A percentile compares a stretch with the other conserved stretches of the same genome.
Evolutionary conservation across 1,284 basidiomycete species (phyloP).

Genomic region (Cryptococcus sp.): DNA sequence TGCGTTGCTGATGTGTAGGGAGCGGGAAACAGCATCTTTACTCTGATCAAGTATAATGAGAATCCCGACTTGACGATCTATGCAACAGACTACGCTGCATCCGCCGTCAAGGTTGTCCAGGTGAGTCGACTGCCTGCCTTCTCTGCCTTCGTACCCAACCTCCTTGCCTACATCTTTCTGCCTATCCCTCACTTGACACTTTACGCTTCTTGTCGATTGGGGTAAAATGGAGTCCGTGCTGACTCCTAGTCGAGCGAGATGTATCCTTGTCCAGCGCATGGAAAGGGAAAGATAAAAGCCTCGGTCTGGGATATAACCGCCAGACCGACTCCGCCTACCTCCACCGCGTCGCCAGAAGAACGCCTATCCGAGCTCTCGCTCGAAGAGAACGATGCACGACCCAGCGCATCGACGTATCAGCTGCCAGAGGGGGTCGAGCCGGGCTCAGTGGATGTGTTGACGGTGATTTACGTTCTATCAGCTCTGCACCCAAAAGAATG

Average conservation of each 20-base stretch:
- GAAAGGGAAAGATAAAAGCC: conserved; percentile 60
- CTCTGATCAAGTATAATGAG: conserved; percentile 70
- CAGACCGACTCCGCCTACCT: conserved; percentile 16
- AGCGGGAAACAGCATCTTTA: conserved; percentile 91
- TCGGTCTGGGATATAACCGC: conserved; percentile 89
- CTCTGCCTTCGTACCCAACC: too few relatives aligned
- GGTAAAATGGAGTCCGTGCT: neutral
- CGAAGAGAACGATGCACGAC: neutral
- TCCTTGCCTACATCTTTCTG: too few relatives aligned
- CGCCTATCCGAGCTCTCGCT: neutral
- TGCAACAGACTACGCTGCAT: conserved; percentile 86
- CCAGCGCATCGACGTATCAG: conserved; percentile 16
- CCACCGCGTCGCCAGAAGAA: neutral
- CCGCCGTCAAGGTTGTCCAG: conserved; percentile 88
- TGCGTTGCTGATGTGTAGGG: conserved; percentile 55
- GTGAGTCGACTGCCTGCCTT: too few relatives aligned
- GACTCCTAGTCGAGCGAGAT: conserved; percentile 57
- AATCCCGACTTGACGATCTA: conserved; percentile 69
- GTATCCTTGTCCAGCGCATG: conserved; percentile 63
- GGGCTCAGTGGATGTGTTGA: conserved; percentile 72
- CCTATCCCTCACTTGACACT: neutral
- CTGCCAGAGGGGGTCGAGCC: conserved; percentile 63
- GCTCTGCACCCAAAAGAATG: conserved; percentile 93
- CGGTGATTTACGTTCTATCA: conserved; percentile 92
- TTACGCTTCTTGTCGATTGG: neutral